Conservation (phyloP, 2,329 filamentous ascomycete genomes). For the Colletotrichum endophyticum region DNA sequence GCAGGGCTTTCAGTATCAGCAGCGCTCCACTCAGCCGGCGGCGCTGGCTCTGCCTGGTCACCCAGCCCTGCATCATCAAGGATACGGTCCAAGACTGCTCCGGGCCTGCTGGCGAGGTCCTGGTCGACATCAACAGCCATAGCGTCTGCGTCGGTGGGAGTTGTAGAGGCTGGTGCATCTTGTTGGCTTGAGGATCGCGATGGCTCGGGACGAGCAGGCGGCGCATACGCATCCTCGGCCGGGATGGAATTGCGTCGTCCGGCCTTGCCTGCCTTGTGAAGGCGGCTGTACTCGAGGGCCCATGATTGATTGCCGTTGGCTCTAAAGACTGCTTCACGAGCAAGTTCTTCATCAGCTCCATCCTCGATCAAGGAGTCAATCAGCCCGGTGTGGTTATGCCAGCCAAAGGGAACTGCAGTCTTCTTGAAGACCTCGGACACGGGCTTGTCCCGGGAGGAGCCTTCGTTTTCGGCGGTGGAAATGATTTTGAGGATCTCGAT, state of each 20-base stretch:
- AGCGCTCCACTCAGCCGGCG: constrained; percentile 27
- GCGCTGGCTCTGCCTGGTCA: constrained; percentile 25
- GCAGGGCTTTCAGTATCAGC: constrained; percentile 17
- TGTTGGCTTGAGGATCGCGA: constrained; percentile 24
- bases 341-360: constrained; percentile 65
- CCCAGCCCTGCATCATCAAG: constrained; percentile 25
- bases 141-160: constrained; percentile 24
- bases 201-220: constrained; percentile 27
- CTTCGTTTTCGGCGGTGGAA: constrained; percentile 77
- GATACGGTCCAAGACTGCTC: constrained; percentile 26
- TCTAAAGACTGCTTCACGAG: constrained; percentile 81
- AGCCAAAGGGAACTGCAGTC: constrained; percentile 49
- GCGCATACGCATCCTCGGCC: constrained; percentile 54
- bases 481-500: constrained; percentile 85
- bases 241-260: constrained; percentile 73
- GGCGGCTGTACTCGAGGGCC: constrained; percentile 77
- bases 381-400: constrained; percentile 33
- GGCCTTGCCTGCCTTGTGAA: constrained; percentile 61
- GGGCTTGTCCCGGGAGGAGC: constrained; percentile 38
- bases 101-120: constrained; percentile 15
- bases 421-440: constrained; percentile 48
- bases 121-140: constrained; percentile 36
- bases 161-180: constrained; percentile 19
- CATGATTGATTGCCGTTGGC: constrained; percentile 69
- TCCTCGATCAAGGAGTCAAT: constrained; percentile 40